Evolutionary conservation across 2,329 filamentous ascomycete species (phyloP), one percentile per base, ranked within the genome.

Genomic region (Zymoseptoria crescenta): DNA sequence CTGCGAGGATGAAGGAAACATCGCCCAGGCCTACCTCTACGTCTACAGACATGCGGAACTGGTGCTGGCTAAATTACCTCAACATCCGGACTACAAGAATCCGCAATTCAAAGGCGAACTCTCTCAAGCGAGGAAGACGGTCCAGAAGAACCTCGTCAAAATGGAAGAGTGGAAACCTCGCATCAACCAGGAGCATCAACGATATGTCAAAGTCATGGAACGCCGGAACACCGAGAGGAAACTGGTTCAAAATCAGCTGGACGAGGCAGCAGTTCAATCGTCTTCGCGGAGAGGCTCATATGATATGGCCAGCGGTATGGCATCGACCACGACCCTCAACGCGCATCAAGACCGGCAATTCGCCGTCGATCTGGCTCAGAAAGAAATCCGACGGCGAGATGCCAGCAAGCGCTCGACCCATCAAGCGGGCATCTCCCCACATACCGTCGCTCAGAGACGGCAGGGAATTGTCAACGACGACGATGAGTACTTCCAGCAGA

Each of bases 41-140:
- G 83, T 96, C n/a, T 90, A 94, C 72, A 86, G 94, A 66, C 91
- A 96, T 75, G 91, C 91, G 8, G 82, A 87, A 56, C 84, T 99
- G n/a, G 83, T 96, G 24, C 78, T 96, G 28, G 83, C 90, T 6
- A 82, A 87, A 56, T 79, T 99, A 8, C 81, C 83, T 0, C 81
- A 78, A 1, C 94, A 97, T 67, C 91, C 93, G 1, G 85, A 94
- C 58, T 84, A 84, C 52, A 87, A 83, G 65, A 81, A 84, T 7
- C 80, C 83, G 8, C 83, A 87, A 41, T 81, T 82, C 64, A 79
- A 79, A 57, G 74, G 75, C 56, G 77, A 78, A 10, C 70, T 87
- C 52, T 75, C 78, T 52, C 76, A 77, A 49, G 86, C 84, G 8
- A 83, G 83, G 52, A 83, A 80, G 56, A 81, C 85, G 1, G 82